A percentile compares a stretch with the other conserved stretches of the same genome.
phyloP scores from a whole-genome alignment of 1,284 basidiomycete species.

The Cutaneotrichosporon sp. region DNA sequence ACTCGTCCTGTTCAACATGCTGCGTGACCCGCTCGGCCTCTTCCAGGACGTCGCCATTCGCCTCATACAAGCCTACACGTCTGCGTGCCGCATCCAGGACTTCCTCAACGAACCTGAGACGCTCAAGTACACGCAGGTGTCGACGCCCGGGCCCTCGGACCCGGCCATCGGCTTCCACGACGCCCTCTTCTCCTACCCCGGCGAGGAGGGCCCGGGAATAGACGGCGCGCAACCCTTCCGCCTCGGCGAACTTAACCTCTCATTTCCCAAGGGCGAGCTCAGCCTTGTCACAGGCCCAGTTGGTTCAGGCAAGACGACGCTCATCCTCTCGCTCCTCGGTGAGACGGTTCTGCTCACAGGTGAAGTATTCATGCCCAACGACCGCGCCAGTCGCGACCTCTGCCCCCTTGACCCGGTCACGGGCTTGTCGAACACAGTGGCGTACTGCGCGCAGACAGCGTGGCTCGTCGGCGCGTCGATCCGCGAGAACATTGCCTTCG shows the following conservation, averaged over 20 bases:
- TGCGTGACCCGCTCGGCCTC: constrained; percentile 48
- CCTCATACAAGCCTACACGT: constrained; percentile 55
- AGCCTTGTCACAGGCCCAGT: constrained; percentile 55
- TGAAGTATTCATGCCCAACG: constrained; percentile 58
- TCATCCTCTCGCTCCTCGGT: constrained; percentile 61
- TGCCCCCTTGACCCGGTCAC: constrained; percentile 55
- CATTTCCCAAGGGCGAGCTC: constrained; percentile 53
- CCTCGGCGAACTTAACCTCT: constrained; percentile 55
- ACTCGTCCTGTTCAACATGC: constrained; percentile 59
- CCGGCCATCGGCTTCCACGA: constrained; percentile 57
- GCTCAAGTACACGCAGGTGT: constrained; percentile 58
- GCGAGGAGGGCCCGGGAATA: constrained; percentile 26
- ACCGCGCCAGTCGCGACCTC: constrained; percentile 46
- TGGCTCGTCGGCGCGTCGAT: constrained; percentile 61
- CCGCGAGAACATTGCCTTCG: constrained; percentile 60
- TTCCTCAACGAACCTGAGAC: constrained; percentile 60
- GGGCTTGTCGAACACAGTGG: constrained; percentile 56
- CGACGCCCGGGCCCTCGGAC: constrained; percentile 45
- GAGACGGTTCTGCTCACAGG: constrained; percentile 58
- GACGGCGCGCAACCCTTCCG: constrained; percentile 45
- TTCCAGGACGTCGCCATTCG: constrained; percentile 53
- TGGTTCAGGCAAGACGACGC: constrained; percentile 66
- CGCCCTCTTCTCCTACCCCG: constrained; percentile 51
- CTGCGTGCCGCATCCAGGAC: constrained; percentile 51
- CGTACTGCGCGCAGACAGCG: constrained; percentile 58